Evolutionary conservation across 2,329 filamentous ascomycete species (phyloP), one percentile per base, ranked within the genome.

Genomic region (Pyrenophora teres): DNA sequence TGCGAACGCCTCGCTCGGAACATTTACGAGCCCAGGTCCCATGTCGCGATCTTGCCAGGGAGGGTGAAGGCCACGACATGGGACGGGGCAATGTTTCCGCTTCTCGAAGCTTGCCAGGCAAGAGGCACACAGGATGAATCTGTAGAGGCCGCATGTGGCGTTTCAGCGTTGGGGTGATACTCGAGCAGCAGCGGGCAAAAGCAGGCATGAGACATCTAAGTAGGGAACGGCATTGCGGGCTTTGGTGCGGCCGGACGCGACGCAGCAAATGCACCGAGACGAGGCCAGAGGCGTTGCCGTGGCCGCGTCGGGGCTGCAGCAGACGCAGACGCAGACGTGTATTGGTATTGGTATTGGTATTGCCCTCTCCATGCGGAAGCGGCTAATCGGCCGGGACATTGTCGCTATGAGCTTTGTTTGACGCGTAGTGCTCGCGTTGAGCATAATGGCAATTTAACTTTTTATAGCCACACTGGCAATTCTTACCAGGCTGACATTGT

Each of bases 1-100:
- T 69, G 64, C 65, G 62, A 70, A 68, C 66, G 66, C 67, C 68
- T 67, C 63, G 60, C 56, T 69, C 67, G 67, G 69, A 70, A 68
- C 57, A 65, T 71, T 71, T 71, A 67, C 67, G 68, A 62, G 63
- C 63, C 65, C 69, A 70, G 68, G 66, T 68, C 67, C 70, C 70
- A 70, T 71, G 69, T 64, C 66, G 59, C 67, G 68, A 71, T 71
- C 66, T 57, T 60, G 57, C 54, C 66, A 62, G 60, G 65, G 63
- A 62, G 61, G 51, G 45, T 56, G 41, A 46, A 49, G 54, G 40
- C 47, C 51, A 56, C 59, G 50, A 57, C 62, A 62, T 60, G 50
- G 58, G 54, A 57, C 47, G 52, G 57, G 54, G 59, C 46, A 36
- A 54, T 56, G 60, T 65, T 62, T 61, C 57, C 54, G 58, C 59